Percentiles rank a stretch among this genome's conserved stretches.
Evolutionary conservation across 768 basidiomycete species (phyloP).

Genomic region (Lentinula detonsa): DNA sequence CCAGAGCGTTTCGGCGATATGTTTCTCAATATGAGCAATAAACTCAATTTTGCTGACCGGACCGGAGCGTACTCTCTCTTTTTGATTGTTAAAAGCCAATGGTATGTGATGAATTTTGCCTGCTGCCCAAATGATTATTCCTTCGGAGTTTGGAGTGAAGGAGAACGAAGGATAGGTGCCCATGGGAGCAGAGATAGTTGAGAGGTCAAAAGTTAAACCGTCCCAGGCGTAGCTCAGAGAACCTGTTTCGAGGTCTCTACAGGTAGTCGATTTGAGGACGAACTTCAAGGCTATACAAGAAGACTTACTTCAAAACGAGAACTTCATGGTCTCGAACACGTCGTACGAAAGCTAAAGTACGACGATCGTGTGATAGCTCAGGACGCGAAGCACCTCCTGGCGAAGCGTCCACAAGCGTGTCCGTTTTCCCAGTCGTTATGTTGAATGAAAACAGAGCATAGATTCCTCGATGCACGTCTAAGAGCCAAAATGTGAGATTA

Average conservation of each 20-base stretch:
- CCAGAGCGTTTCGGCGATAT: conserved; percentile 52
- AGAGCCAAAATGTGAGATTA: neutral
- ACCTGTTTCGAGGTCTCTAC: conserved; percentile 61
- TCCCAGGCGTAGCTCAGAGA: conserved; percentile 62
- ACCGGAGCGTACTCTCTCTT: conserved; percentile 42
- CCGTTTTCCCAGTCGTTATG: conserved; percentile 46
- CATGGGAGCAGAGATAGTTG: conserved; percentile 63
- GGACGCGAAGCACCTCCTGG: conserved; percentile 75
- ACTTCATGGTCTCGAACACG: conserved; percentile 70
- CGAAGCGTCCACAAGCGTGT: conserved; percentile 44
- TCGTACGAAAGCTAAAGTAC: conserved; percentile 70
- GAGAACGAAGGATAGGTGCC: conserved; percentile 76
- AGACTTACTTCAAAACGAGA: conserved; percentile 59
- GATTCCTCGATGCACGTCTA: conserved; percentile 67
- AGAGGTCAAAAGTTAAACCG: conserved; percentile 65
- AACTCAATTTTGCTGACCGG: conserved; percentile 49
- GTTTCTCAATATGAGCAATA: conserved; percentile 57
- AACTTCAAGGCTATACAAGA: neutral
- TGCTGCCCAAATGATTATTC: conserved; percentile 68
- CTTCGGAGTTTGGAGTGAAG: conserved; percentile 54
- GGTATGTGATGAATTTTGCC: conserved; percentile 66
- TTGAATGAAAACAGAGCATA: conserved; percentile 68
- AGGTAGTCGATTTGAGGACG: conserved; percentile 3
- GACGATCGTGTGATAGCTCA: conserved; percentile 60
- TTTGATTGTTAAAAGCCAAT: conserved; percentile 38